Evolutionary conservation across 768 basidiomycete species (phyloP).

Genomic region (Naganishia friedmannii): DNA sequence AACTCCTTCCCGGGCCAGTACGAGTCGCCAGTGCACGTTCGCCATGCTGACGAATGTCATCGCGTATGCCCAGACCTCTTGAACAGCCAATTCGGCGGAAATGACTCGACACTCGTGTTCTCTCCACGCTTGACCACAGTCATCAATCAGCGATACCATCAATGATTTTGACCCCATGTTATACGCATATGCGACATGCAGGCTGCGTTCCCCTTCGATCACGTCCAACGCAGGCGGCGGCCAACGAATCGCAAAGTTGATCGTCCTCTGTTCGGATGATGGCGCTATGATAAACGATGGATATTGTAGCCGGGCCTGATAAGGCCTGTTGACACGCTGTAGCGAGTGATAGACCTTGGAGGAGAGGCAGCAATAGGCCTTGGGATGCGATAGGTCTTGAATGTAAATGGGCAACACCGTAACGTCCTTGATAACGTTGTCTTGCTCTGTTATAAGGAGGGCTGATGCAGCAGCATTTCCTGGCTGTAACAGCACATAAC

Average conservation of each 20-base stretch:
- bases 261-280: not conserved
- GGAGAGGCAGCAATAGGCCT: not conserved
- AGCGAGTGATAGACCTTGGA: not conserved
- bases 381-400: not conserved
- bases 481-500: constrained; percentile 1
- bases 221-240: constrained; percentile 22
- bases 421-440: not conserved
- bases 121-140: constrained; percentile 21
- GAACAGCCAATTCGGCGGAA: not conserved
- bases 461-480: not conserved
- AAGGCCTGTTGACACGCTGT: not conserved
- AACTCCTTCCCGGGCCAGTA: not conserved
- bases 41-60: constrained; percentile 13
- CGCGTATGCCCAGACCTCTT: constrained; percentile 19
- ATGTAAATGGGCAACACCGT: not conserved
- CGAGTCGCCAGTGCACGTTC: constrained; percentile 16
- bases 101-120: constrained; percentile 5
- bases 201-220: constrained; percentile 12
- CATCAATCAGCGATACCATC: constrained; percentile 18
- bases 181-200: constrained; percentile 26
- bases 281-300: not conserved
- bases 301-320: not conserved
- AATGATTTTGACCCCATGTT: not conserved
- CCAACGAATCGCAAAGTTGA: constrained; percentile 20
- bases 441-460: not conserved